Base-by-base conservation (phyloP, 768 basidiomycete species). In the Suillus brevipes region DNA sequence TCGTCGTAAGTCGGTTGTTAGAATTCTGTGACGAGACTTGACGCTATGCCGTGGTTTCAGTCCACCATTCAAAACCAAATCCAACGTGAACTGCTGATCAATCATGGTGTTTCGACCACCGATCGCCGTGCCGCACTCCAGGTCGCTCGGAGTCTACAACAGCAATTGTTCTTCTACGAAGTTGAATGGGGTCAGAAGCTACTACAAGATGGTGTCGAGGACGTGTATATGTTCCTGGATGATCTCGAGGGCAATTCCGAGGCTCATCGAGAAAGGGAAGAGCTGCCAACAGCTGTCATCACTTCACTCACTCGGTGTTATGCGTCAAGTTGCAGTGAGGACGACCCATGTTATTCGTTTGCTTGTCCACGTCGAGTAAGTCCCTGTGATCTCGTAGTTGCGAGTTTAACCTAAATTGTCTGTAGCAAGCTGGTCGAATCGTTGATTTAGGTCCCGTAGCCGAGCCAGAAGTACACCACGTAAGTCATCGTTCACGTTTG, bases 151-250 rank as follows among this genome's bases (percentile, higher is more conserved):
- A 93, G 92, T 64, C 81, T 99, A 43, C 95, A 98, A 73, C 89
- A 86, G 65, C 94, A 97, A 74, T 83, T 99, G 6, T 98, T 95
- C 82, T 96, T 97, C 77, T 94, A 94, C 73, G 97, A 99, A 74
- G 95, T 98, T 8, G 95, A 98, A 73, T 97, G 95, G 93, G 94
- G 91, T 37, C 88, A 89, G 59, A 87, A 89, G 23, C 82, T 89
- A 1, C 78, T 97, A 62, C 87, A 91, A 63, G 95, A 96, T 71
- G 89, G 91, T 4, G 91, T 96, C 5, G 95, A 96, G 71, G 94
- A 96, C 67, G 95, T 97, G 7, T 97, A 92, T 78, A 92, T 91
- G 83, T 97, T 97, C 76, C 80, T 93, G 72, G 94, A 94, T 64
- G 95, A 96, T 67, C 82, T 85, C 45, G 88, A 89, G 62, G 89